Base-by-base conservation (phyloP, 305 asterid species). In the Stenogyne calaminthoides region DNA sequence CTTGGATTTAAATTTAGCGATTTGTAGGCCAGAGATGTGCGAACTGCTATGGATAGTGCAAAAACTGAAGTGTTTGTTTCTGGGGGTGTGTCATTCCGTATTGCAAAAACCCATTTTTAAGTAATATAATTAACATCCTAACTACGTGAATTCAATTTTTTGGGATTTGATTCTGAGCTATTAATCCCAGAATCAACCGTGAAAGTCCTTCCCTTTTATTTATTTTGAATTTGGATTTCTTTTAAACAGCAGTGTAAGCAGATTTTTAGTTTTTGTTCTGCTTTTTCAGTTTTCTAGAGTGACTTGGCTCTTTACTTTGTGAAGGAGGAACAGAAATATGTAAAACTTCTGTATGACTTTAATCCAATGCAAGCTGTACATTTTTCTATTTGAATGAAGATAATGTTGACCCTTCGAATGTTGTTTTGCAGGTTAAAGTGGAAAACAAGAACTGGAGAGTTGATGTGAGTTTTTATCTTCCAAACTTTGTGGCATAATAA, bases 401-500 rank as follows among this genome's bases (percentile, higher is more conserved):
- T 71, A 25, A 64, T 57, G 3, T 65, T 76, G 75, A 60, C 78
- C 71, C 46, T 69, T 69, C 51, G 8, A 32, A 42, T 71, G 77
- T 75, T 70, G 76, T 49, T 22, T 25, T 88, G 89, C 91, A 92
- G 98, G 98, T 90, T 81, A 95, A 88, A 83, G 91, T 90, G 27
- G 99, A 95, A 73, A 95, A 89, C 88, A 90, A 89, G 87, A 87
- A 79, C 63, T 90, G 99, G 99, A 92, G 87, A 88, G 84, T 95
- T 76, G 97, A 92, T 81, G 99, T 90, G 85, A 88, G 99, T 82
- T 72, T 75, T 65, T 57, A n/a, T 64, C 12, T 71, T 70, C 59
- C 36, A 44, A 36, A 20, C 36, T 29, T 39, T 22, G 56, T 54
- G 65, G 34, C 57, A 25, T 27, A 46, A 39, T 54, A 8, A 55